These are phyloP conservation scores for Phytophthora litchii DNA, from an alignment of 352 stramenopile species.

Conservation along the genomic window DNA sequence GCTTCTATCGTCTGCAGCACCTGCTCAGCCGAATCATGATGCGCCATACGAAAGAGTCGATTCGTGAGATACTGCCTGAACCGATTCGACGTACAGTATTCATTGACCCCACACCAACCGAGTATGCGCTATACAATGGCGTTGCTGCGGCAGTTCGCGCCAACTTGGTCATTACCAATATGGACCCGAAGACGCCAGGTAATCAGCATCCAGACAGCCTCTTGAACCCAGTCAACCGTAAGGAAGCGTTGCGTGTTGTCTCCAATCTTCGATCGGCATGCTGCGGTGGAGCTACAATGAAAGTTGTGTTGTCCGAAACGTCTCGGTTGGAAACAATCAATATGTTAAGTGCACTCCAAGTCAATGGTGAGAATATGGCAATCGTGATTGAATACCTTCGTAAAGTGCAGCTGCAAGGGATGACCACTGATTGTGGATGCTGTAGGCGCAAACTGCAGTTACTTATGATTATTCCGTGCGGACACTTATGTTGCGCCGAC, in stretches of 20 bases:
- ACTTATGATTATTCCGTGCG: slow-evolving; percentile 93
- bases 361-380: slow-evolving; percentile 52
- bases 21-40: slow-evolving; percentile 94
- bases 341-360: slow-evolving; percentile 40
- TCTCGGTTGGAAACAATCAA: slow-evolving; percentile 73
- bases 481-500: slow-evolving; percentile 92
- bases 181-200: slow-evolving; percentile 67
- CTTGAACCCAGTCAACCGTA: slow-evolving; percentile 74
- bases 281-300: slow-evolving; percentile 57
- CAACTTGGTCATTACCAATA: slow-evolving; percentile 82
- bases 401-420: slow-evolving; percentile 45
- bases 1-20: slow-evolving; percentile 77
- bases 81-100: slow-evolving; percentile 55
- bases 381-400: slow-evolving; percentile 60
- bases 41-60: slow-evolving; percentile 93
- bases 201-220: slow-evolving; percentile 71
- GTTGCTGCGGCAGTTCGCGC: slow-evolving; percentile 62
- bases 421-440: slow-evolving; percentile 72
- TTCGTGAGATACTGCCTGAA: slow-evolving; percentile 66
- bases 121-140: slow-evolving; percentile 79
- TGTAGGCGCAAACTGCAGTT: slow-evolving; percentile 87
- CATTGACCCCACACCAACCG: slow-evolving; percentile 67
- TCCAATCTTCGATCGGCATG: slow-evolving; percentile 66
- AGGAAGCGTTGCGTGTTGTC: slow-evolving; percentile 60
- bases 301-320: slow-evolving; percentile 42